Conservation (phyloP, 192 early-diverging fungal genomes). For the Coemansia pectinata region DNA sequence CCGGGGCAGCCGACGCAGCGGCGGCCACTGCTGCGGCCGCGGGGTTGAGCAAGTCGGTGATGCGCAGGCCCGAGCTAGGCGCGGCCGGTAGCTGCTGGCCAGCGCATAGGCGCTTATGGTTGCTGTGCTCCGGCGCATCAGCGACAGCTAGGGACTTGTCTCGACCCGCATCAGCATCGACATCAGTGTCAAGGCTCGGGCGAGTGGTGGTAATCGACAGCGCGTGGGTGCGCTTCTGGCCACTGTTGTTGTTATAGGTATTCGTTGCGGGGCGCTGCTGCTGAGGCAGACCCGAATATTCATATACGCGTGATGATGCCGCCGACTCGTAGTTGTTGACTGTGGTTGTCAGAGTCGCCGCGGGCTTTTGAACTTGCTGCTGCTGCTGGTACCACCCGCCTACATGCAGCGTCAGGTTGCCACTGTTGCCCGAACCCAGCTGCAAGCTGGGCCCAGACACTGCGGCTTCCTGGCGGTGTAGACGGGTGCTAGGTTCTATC, state of each 20-base stretch:
- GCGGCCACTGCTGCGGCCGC: slow-evolving; percentile 14
- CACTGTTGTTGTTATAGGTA: not conserved
- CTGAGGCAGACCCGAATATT: slow-evolving; percentile 4
- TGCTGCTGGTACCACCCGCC: slow-evolving; percentile 51
- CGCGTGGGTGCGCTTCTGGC: slow-evolving; percentile 14
- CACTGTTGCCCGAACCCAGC: slow-evolving; percentile 7
- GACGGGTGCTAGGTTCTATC: slow-evolving; percentile 56
- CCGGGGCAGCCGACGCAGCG: slow-evolving; percentile 12
- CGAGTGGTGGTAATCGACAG: not conserved
- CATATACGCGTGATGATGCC: slow-evolving; percentile 6
- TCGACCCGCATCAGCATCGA: not conserved
- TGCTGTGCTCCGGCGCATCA: not conserved
- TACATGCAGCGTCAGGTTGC: slow-evolving; percentile 56
- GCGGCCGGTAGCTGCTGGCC: not conserved
- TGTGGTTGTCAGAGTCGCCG: slow-evolving; percentile 4
- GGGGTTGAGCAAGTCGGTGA: slow-evolving; percentile 54
- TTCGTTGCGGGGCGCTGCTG: not conserved
- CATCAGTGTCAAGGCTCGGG: not conserved
- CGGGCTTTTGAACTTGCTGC: slow-evolving; percentile 13
- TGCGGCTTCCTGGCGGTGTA: slow-evolving; percentile 49
- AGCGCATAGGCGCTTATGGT: slow-evolving; percentile 4
- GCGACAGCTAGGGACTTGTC: not conserved
- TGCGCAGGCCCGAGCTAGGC: slow-evolving; percentile 33
- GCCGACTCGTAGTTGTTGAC: slow-evolving; percentile 8
- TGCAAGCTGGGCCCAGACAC: not conserved